phyloP scores from a whole-genome alignment of 805 yeast species.

The Saturnispora ahearnii region DNA sequence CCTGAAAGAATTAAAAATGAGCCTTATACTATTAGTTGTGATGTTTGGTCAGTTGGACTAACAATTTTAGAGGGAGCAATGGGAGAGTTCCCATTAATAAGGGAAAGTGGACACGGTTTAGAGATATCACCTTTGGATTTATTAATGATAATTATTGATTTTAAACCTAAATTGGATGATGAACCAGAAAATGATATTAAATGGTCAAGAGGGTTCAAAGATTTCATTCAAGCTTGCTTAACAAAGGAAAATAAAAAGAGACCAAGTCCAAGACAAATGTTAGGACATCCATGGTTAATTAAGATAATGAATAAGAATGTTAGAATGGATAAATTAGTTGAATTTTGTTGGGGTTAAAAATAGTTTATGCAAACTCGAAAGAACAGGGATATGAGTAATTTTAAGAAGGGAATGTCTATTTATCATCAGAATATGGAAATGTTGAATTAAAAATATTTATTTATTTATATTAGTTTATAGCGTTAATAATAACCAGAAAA shows the following conservation, averaged over 20 bases:
- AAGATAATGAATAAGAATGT: conserved; percentile 68
- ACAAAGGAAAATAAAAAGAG: conserved; percentile 71
- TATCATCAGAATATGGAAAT: no score
- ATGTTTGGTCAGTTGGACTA: conserved; percentile 93
- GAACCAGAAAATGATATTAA: conserved; percentile 63
- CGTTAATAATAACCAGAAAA: no score
- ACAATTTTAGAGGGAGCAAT: conserved; percentile 88
- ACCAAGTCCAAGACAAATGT: conserved; percentile 90
- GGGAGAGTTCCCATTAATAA: conserved; percentile 77
- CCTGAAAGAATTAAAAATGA: conserved; percentile 96
- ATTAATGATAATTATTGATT: conserved; percentile 68
- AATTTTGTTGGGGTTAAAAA: conserved; percentile 50
- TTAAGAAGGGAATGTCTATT: no score
- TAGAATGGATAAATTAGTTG: conserved; percentile 79
- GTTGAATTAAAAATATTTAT: no score
- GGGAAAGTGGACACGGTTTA: conserved; percentile 21
- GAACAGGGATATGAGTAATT: not conserved
- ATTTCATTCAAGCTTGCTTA: conserved; percentile 71
- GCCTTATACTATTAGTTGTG: conserved; percentile 90
- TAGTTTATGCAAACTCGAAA: no score
- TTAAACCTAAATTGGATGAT: conserved; percentile 72
- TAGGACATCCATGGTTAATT: conserved; percentile 85
- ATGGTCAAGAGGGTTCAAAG: conserved; percentile 80
- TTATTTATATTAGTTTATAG: no score
- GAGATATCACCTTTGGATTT: conserved; percentile 78